These are phyloP conservation scores for Pezicula radicicola DNA, from an alignment of 2,329 filamentous ascomycete genomes.

Conservation along the genomic window DNA sequence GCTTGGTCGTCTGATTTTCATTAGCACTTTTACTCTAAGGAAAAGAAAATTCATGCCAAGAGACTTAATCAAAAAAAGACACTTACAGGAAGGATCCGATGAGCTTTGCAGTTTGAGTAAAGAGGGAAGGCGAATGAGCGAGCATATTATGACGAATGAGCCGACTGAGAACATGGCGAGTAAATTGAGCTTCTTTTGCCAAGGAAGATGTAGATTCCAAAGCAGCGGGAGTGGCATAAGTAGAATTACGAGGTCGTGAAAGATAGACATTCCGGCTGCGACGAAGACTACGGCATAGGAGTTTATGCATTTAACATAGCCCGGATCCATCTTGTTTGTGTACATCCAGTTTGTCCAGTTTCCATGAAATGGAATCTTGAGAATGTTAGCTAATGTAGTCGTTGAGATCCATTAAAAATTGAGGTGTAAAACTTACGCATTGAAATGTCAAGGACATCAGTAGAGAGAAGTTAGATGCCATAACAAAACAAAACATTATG, in stretches of 20 bases:
- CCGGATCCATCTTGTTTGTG: neutral
- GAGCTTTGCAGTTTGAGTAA: conserved; percentile 4
- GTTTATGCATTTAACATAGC: conserved; percentile 5
- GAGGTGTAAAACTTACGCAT: conserved; percentile 3
- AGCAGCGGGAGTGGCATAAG: conserved; percentile 7
- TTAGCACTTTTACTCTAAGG: neutral
- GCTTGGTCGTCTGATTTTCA: conserved; percentile 11
- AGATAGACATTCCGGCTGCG: conserved; percentile 6
- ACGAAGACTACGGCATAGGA: neutral
- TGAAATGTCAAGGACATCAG: conserved; percentile 5
- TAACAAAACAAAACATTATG: neutral
- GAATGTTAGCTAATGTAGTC: neutral
- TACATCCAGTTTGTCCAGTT: conserved; percentile 12
- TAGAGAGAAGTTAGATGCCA: conserved; percentile 2
- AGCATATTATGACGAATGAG: conserved; percentile 9
- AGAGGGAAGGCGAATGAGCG: conserved; percentile 3
- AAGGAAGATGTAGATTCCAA: conserved; percentile 1
- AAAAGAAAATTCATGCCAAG: too few relatives aligned
- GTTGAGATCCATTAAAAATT: too few relatives aligned
- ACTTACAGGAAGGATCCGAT: conserved; percentile 12
- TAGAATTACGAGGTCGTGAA: conserved; percentile 8
- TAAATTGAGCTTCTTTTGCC: conserved; percentile 4
- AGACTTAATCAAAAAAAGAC: too few relatives aligned
- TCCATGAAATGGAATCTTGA: conserved; percentile 4
- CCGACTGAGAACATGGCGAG: conserved; percentile 10